Percentiles rank a stretch among this genome's conserved stretches.
These are phyloP conservation scores for Penicillium sp. DNA, from an alignment of 2,329 filamentous ascomycete genomes.

Conservation along the genomic window DNA sequence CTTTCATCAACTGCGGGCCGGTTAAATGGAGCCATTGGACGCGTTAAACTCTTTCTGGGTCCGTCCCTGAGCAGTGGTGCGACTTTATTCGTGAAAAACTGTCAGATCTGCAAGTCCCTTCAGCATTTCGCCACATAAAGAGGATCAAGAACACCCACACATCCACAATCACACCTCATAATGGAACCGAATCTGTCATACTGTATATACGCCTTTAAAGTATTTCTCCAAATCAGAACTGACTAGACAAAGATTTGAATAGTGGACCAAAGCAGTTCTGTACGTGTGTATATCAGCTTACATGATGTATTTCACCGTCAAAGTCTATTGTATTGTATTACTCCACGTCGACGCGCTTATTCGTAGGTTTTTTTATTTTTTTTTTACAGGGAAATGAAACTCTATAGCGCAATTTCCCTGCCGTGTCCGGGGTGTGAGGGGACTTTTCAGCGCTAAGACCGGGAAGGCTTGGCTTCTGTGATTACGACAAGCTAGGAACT, in stretches of 20 bases:
- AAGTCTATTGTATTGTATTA: background rate
- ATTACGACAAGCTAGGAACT: background rate
- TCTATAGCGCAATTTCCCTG: conserved; percentile 12
- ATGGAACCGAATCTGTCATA: background rate
- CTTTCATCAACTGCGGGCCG: conserved; percentile 14
- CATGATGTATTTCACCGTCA: too few species aligned
- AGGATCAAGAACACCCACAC: background rate
- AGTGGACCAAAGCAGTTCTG: background rate
- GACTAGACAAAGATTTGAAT: background rate
- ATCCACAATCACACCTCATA: background rate
- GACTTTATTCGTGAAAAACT: background rate
- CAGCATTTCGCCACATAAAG: background rate
- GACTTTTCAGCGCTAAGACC: conserved; percentile 2
- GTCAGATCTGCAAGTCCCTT: background rate
- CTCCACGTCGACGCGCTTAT: background rate
- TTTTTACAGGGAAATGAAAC: conserved; percentile 4
- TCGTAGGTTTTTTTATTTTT: background rate
- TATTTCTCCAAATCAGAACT: background rate
- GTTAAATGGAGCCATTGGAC: background rate
- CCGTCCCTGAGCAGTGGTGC: background rate
- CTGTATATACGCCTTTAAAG: background rate
- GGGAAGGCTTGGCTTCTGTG: background rate
- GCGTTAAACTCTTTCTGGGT: background rate
- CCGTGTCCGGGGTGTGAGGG: conserved; percentile 3
- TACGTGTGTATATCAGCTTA: too few species aligned